phyloP scores from a whole-genome alignment of 1,284 basidiomycete species.

The Afroboletus lepidellus region DNA sequence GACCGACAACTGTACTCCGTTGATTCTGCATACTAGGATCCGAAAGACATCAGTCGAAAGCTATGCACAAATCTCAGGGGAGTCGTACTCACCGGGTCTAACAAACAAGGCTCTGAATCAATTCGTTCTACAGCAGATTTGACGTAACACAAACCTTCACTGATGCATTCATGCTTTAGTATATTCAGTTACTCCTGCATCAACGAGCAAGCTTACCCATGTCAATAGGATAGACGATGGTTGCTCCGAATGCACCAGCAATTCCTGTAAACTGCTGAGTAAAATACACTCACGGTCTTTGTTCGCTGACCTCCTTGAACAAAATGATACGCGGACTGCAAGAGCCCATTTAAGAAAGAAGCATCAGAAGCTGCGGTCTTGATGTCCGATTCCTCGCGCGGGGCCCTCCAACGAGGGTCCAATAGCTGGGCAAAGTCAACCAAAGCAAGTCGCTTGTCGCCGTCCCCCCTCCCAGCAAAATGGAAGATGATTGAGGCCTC shows the following conservation, averaged over 20 bases:
- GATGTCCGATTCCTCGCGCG: slow-evolving; percentile 49
- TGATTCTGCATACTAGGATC: slow-evolving; percentile 91
- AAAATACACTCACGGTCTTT: neutral
- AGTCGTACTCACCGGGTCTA: slow-evolving; percentile 65
- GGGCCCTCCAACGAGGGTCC: slow-evolving; percentile 81
- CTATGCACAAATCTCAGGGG: neutral
- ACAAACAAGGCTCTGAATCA: slow-evolving; percentile 10
- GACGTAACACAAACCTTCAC: slow-evolving; percentile 59
- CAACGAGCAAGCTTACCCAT: slow-evolving; percentile 59
- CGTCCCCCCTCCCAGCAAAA: slow-evolving; percentile 81
- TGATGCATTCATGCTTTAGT: slow-evolving; percentile 31
- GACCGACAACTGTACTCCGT: slow-evolving; percentile 90
- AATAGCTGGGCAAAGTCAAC: slow-evolving; percentile 88
- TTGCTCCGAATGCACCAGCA: slow-evolving; percentile 91
- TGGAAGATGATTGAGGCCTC: slow-evolving; percentile 95
- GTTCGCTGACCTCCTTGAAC: slow-evolving; percentile 71
- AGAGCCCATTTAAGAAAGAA: slow-evolving; percentile 51
- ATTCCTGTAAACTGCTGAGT: slow-evolving; percentile 48
- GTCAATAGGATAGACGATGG: slow-evolving; percentile 93
- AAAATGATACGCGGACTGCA: slow-evolving; percentile 83
- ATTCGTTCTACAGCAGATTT: slow-evolving; percentile 5
- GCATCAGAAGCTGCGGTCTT: slow-evolving; percentile 31
- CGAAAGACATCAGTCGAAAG: slow-evolving; percentile 1
- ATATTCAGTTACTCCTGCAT: neutral
- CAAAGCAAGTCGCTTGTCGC: slow-evolving; percentile 68